Evolutionary conservation across 441 rosid genomes (phyloP).

Genomic region (Populus trichocarpa): DNA sequence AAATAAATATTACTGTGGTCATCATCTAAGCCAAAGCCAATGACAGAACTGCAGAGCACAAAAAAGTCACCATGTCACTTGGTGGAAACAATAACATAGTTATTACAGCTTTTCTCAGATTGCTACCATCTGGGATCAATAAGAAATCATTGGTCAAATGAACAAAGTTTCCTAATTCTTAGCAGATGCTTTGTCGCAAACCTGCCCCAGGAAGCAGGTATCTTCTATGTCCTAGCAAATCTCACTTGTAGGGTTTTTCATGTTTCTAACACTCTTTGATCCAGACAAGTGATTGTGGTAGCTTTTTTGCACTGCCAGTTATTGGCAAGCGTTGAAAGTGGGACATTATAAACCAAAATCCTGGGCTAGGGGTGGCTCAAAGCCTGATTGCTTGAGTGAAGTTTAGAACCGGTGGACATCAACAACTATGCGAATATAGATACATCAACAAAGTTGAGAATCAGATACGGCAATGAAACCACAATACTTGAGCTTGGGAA

Average conservation of each 20-base stretch:
- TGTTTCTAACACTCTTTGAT: not conserved
- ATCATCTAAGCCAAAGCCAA: not conserved
- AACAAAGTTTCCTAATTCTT: not conserved
- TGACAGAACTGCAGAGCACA: not conserved
- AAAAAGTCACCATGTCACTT: not conserved
- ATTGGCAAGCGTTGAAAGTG: not conserved
- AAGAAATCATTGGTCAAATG: not conserved
- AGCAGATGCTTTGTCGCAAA: not conserved
- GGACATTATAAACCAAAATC: not conserved
- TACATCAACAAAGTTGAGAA: not conserved
- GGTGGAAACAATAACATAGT: not conserved
- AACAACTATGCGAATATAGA: not conserved
- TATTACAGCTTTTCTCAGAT: not conserved
- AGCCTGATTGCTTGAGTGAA: not conserved
- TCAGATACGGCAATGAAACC: not conserved
- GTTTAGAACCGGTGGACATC: not conserved
- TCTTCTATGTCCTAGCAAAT: not conserved
- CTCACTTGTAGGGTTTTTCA: not conserved
- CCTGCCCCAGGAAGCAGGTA: not conserved
- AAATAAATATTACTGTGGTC: not conserved
- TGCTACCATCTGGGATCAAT: not conserved
- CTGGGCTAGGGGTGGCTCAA: not conserved
- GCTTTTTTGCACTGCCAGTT: not conserved
- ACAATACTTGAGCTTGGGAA: not conserved
- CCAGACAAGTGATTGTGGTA: not conserved